A percentile compares a stretch with the other conserved stretches of the same genome.
These are phyloP conservation scores for Colletotrichum incanum DNA, from an alignment of 2,329 filamentous ascomycete genomes.

Conservation along the genomic window DNA sequence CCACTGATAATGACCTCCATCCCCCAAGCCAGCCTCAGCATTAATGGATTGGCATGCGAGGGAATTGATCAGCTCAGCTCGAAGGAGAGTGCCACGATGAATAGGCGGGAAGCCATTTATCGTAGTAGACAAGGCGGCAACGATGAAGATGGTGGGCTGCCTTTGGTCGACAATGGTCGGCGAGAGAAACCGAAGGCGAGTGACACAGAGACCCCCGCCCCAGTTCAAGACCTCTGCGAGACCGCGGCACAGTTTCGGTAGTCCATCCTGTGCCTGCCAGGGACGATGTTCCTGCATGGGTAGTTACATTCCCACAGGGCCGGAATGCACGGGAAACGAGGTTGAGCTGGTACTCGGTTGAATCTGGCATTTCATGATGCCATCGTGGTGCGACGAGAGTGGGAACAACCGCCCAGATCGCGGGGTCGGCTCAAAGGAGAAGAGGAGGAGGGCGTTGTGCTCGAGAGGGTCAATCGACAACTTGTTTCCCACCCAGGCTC, in stretches of 20 bases:
- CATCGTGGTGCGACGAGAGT: slow-evolving; percentile 32
- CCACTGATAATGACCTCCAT: slow-evolving; percentile 14
- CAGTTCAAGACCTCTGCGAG: slow-evolving; percentile 14
- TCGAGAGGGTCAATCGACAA: background rate
- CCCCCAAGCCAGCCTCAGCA: slow-evolving; percentile 4
- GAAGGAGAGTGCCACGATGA: slow-evolving; percentile 16
- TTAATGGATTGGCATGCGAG: slow-evolving; percentile 13
- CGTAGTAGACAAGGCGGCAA: slow-evolving; percentile 5
- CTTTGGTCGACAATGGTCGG: slow-evolving; percentile 27
- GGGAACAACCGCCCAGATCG: background rate
- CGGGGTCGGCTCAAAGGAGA: slow-evolving; percentile 1
- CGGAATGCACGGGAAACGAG: slow-evolving; percentile 9
- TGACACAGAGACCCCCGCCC: slow-evolving; percentile 32
- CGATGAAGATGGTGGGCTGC: slow-evolving; percentile 27
- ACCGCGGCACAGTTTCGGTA: slow-evolving; percentile 37
- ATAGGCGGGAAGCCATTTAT: slow-evolving; percentile 7
- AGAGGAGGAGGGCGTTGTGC: slow-evolving; percentile 5
- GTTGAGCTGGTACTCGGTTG: slow-evolving; percentile 18
- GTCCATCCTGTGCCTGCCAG: slow-evolving; percentile 5
- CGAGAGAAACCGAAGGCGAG: slow-evolving; percentile 33
- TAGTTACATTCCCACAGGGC: slow-evolving; percentile 9
- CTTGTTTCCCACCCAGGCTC: slow-evolving; percentile 15
- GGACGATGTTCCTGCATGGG: slow-evolving; percentile 33
- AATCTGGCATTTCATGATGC: slow-evolving; percentile 24
- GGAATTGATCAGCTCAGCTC: slow-evolving; percentile 22